A percentile compares a stretch with the other conserved stretches of the same genome.
Conservation (phyloP, 1,284 basidiomycete species). For the Apiotrichum brassicae region DNA sequence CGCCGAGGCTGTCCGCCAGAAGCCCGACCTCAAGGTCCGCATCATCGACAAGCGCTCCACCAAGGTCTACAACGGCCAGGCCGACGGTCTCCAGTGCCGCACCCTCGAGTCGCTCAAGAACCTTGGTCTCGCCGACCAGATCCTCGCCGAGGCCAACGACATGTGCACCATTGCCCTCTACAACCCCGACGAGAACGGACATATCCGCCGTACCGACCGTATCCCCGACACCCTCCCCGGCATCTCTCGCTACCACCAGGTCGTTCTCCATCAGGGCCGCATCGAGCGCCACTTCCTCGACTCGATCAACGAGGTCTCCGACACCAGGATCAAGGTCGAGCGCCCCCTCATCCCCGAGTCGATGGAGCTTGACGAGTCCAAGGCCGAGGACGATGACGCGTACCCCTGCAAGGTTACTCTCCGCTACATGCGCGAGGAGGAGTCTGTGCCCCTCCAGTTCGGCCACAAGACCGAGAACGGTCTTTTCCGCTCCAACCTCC, state of each 20-base stretch:
- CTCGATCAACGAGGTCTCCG: constrained; percentile 14
- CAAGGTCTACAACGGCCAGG: constrained; percentile 20
- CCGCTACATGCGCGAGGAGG: constrained; percentile 17
- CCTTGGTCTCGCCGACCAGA: constrained; percentile 13
- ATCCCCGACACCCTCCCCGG: constrained; percentile 19
- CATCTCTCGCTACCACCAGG: constrained; percentile 21
- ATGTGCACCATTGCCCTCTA: constrained; percentile 27
- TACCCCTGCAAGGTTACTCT: constrained; percentile 15
- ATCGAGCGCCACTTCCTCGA: constrained; percentile 20
- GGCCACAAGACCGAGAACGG: constrained; percentile 18
- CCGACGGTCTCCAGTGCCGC: constrained; percentile 17
- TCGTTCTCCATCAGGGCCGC: constrained; percentile 17
- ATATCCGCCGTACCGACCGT: constrained; percentile 18
- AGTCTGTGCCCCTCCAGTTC: constrained; percentile 13
- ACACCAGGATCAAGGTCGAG: constrained; percentile 12
- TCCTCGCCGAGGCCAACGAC: constrained; percentile 16
- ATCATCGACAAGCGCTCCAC: constrained; percentile 21
- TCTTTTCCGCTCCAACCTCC: constrained; percentile 17
- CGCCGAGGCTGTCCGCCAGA: constrained; percentile 10
- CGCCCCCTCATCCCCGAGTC: constrained; percentile 15
- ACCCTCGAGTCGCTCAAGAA: constrained; percentile 17
- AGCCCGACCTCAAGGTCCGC: constrained; percentile 18
- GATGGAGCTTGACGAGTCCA: constrained; percentile 14
- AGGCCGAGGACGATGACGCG: constrained; percentile 15
- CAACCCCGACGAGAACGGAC: constrained; percentile 20